These are phyloP conservation scores for Paecilomyces sp. DNA, from an alignment of 2,329 filamentous ascomycete genomes.

Conservation along the genomic window DNA sequence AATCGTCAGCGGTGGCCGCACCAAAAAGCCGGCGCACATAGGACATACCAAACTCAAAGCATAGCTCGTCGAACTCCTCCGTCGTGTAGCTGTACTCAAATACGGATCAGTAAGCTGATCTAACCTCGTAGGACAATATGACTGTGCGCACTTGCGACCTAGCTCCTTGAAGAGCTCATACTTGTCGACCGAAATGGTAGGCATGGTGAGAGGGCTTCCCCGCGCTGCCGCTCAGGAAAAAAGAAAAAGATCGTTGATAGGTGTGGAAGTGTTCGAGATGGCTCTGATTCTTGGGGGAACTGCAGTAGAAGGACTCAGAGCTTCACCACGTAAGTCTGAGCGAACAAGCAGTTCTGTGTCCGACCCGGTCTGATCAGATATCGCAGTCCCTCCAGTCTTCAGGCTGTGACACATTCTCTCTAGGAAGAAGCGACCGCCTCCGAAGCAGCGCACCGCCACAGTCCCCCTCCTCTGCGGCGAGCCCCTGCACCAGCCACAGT, in stretches of 20 bases:
- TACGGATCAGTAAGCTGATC: conserved; percentile 3
- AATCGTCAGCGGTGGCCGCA: conserved; percentile 21
- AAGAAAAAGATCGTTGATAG: not conserved
- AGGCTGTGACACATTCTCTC: not conserved
- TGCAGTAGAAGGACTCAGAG: not conserved
- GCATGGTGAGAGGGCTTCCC: conserved; percentile 56
- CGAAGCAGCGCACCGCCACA: conserved; percentile 1
- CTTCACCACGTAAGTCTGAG: not conserved
- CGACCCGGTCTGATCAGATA: not conserved
- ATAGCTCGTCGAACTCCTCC: conserved; percentile 91
- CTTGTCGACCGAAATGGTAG: conserved; percentile 95
- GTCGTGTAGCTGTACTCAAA: conserved; percentile 63
- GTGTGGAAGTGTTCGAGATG: not conserved
- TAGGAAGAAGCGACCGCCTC: not conserved
- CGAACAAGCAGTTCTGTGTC: not conserved
- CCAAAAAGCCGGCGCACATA: conserved; percentile 5
- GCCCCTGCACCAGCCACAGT: conserved; percentile 20
- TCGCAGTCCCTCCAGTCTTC: not conserved
- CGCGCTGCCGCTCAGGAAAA: conserved; percentile 9
- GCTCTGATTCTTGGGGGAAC: not conserved
- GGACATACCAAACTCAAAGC: conserved; percentile 81
- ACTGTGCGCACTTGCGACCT: conserved; percentile 64
- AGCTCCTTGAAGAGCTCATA: conserved; percentile 90
- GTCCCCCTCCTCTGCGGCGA: conserved; percentile 4
- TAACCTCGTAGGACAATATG: not conserved